Evolutionary conservation across 176 grass and related monocot species (phyloP), one percentile per base, ranked within the genome.

Genomic region (Rhynchospora tenuis): DNA sequence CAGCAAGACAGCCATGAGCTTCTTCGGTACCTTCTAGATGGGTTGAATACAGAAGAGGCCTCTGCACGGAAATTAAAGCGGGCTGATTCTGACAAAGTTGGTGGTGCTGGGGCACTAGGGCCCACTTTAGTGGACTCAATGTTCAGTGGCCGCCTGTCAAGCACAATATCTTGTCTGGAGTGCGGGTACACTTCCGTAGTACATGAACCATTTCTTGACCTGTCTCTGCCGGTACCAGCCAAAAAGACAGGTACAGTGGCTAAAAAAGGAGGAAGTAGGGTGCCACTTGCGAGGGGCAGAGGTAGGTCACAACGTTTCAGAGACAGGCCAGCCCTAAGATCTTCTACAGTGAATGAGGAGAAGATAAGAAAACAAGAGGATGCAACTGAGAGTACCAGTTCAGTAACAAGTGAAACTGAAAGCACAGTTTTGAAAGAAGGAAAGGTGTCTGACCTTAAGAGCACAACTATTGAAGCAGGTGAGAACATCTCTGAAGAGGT

Each of bases 1-100:
- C 92, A 95, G 84, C 96, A 99, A 80, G 96, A 99, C 86, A 99
- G 96, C 73, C 96, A 95, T 81, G 96, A 99, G 80, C 89, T 99
- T 73, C 93, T 99, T 60, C 91, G 91, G 13, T 99, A 82, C 84
- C 91, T 99, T 70, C 93, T 99, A 73, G 93, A 99, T 89, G 96
- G 91, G 57, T 89, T 99, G 75, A 66, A 16, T 59, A 84, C 81
- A 0, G 96, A 99, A 81, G 93, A 99, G 85, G 93, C 42, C 47
- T 89, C 85, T 86, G 86, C 91, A 38, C 63, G 64, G 72, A 99
- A 95, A 85, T 43, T 79, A 59, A 83, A 16, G 0, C 85, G 92
- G 55, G 28, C 16, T 28, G n/a, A 26, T 13, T 19, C 15, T 46
- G 31, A 83, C 70, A 58, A 59, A 19, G 61, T 27, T 24, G 85